Conservation (phyloP, 140 eudicot genomes). For the Ambrosia hybrid region DNA sequence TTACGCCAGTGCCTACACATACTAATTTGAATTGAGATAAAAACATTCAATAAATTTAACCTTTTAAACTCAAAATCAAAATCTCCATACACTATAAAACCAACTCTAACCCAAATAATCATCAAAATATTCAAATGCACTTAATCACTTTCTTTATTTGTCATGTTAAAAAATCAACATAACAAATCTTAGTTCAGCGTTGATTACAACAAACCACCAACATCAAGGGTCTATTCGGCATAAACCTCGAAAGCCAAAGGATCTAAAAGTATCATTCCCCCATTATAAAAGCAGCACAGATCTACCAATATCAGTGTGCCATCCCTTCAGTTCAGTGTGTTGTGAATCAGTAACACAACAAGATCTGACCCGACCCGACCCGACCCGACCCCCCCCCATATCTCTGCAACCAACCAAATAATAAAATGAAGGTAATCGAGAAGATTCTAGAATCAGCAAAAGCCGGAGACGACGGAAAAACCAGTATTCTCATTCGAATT, state of each 20-base stretch:
- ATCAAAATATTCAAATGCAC: too few relatives aligned
- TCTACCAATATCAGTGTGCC: constrained; percentile 27
- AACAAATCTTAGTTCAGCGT: not conserved
- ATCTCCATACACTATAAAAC: too few relatives aligned
- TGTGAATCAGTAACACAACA: constrained; percentile 11
- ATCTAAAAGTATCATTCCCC: constrained; percentile 3
- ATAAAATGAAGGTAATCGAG: constrained; percentile 86
- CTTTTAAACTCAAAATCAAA: too few relatives aligned
- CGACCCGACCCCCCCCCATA: too few relatives aligned
- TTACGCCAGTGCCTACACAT: too few relatives aligned
- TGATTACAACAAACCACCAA: not conserved
- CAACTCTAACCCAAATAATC: too few relatives aligned
- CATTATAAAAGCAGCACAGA: constrained; percentile 30
- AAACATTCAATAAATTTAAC: too few relatives aligned
- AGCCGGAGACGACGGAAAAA: constrained; percentile 44
- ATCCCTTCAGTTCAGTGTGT: constrained; percentile 15
- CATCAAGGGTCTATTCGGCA: not conserved
- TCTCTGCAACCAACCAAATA: too few relatives aligned
- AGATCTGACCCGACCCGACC: constrained; percentile 15
- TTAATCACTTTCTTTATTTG: too few relatives aligned
- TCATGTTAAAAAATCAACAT: too few relatives aligned
- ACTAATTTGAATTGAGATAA: too few relatives aligned
- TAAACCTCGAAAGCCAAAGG: not conserved
- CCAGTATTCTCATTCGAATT: constrained; percentile 91
- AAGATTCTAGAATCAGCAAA: constrained; percentile 65